A percentile compares a stretch with the other conserved stretches of the same genome.
These are phyloP conservation scores for Ceratocystis smalleyi DNA, from an alignment of 2,329 filamentous ascomycete genomes.

Conservation along the genomic window DNA sequence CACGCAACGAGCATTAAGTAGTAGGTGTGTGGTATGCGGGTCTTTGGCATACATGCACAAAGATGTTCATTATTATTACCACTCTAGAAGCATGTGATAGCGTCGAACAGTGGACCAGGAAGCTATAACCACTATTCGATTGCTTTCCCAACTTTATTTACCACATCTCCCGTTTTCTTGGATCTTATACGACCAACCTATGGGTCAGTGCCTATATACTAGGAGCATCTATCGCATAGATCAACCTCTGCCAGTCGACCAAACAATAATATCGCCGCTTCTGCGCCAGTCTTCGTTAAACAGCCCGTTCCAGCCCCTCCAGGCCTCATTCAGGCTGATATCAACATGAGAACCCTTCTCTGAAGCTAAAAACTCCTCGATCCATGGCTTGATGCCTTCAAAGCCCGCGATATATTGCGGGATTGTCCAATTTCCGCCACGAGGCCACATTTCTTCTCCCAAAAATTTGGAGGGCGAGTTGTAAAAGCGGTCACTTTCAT, in stretches of 20 bases:
- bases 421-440: constrained; percentile 23
- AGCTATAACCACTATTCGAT: background rate
- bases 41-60: background rate
- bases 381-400: constrained; percentile 37
- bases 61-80: background rate
- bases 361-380: constrained; percentile 32
- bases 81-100: background rate
- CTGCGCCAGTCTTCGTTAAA: constrained; percentile 48
- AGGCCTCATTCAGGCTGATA: constrained; percentile 32
- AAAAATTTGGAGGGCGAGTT: constrained; percentile 45
- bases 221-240: background rate
- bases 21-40: background rate
- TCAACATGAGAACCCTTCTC: constrained; percentile 27
- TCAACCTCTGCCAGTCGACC: constrained; percentile 26
- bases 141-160: background rate
- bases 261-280: constrained; percentile 42
- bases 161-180: background rate
- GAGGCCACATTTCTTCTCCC: constrained; percentile 31
- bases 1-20: background rate
- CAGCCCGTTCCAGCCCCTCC: constrained; percentile 43
- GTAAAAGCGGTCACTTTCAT: constrained; percentile 90
- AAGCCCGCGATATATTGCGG: constrained; percentile 48
- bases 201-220: background rate
- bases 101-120: background rate
- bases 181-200: background rate